These are phyloP conservation scores for Neospermospora avenae DNA, from an alignment of 2,329 filamentous ascomycete species.

Conservation along the genomic window DNA sequence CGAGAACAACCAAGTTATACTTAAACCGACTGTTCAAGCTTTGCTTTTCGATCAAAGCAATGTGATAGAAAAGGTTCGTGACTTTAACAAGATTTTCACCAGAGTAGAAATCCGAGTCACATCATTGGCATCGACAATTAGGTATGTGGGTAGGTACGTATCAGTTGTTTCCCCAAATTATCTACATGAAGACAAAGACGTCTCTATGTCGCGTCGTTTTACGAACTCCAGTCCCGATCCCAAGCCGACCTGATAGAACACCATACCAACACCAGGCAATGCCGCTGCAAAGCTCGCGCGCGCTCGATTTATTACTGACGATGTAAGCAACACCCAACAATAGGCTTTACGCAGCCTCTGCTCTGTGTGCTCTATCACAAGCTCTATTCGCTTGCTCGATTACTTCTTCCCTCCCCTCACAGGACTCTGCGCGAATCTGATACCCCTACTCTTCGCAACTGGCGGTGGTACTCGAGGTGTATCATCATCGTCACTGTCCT, in stretches of 20 bases:
- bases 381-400: neutral
- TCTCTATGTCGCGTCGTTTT: neutral
- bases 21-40: too few relatives aligned
- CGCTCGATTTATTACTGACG: neutral
- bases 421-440: conserved; percentile 36
- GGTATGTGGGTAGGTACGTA: neutral
- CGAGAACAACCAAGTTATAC: too few relatives aligned
- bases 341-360: neutral
- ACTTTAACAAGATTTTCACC: too few relatives aligned
- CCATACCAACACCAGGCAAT: neutral
- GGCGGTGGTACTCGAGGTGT: conserved; percentile 32
- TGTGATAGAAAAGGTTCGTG: too few relatives aligned
- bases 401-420: conserved; percentile 25
- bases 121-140: too few relatives aligned
- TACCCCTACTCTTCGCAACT: conserved; percentile 28
- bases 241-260: neutral
- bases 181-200: neutral
- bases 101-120: too few relatives aligned
- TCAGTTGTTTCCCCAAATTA: neutral
- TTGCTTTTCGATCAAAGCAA: too few relatives aligned
- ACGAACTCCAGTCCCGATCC: neutral
- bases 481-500: conserved; percentile 33
- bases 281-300: neutral
- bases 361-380: neutral
- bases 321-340: neutral